Conservation (phyloP, 2,329 filamentous ascomycete species). For the Xylariaceae sp. region DNA sequence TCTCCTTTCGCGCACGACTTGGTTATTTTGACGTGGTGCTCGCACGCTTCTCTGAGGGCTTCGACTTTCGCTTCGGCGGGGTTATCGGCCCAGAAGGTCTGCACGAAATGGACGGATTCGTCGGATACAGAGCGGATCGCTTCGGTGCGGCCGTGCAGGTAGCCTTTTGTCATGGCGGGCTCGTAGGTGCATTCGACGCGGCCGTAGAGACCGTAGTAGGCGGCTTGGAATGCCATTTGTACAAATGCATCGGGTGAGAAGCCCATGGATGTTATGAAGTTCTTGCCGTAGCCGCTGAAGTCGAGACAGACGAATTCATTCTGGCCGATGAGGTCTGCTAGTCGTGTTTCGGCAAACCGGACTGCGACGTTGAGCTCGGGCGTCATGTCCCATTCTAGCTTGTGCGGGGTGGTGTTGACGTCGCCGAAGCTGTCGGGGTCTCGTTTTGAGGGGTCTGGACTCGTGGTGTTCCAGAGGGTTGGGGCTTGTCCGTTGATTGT, state of each 20-base stretch:
- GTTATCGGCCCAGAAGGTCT: constrained; percentile 91
- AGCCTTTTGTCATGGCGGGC: constrained; percentile 96
- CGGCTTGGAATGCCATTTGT: constrained; percentile 98
- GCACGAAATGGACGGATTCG: constrained; percentile 82
- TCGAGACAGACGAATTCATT: constrained; percentile 94
- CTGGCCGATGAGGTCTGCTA: constrained; percentile 91
- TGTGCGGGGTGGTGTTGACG: constrained; percentile 88
- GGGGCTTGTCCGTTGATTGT: constrained; percentile 94
- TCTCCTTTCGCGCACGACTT: constrained; percentile 83
- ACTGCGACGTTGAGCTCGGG: constrained; percentile 87
- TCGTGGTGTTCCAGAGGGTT: constrained; percentile 83
- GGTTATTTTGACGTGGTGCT: constrained; percentile 75
- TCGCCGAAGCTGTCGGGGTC: constrained; percentile 89
- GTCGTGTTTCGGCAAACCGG: constrained; percentile 88
- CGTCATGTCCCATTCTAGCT: constrained; percentile 95
- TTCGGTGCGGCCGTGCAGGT: constrained; percentile 88
- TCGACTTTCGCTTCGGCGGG: constrained; percentile 79
- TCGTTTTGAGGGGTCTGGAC: constrained; percentile 87
- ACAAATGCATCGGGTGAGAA: constrained; percentile 97
- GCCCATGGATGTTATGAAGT: constrained; percentile 94
- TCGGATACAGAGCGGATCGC: constrained; percentile 81
- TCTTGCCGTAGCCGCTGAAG: constrained; percentile 86
- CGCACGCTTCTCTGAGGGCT: constrained; percentile 73
- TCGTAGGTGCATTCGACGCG: constrained; percentile 94
- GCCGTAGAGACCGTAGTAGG: constrained; percentile 95